These are phyloP conservation scores for Hyphopichia buzzinii DNA, from an alignment of 1,139 yeast genomes.

Conservation along the genomic window DNA sequence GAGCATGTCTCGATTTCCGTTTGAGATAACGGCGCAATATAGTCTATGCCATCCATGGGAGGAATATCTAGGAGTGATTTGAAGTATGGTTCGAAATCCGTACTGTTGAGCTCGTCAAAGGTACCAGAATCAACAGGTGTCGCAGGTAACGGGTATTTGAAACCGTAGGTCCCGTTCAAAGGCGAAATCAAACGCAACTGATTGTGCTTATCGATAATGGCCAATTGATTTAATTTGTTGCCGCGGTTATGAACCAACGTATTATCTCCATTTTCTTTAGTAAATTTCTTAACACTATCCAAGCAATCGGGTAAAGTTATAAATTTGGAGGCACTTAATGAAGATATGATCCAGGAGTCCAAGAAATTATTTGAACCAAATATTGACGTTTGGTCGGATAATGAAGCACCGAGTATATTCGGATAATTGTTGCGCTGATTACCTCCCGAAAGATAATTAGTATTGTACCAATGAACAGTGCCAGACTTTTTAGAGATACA, in stretches of 20 bases:
- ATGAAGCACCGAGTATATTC: conserved; percentile 12
- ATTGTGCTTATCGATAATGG: conserved; percentile 33
- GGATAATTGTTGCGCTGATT: conserved; percentile 29
- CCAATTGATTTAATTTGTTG: conserved; percentile 29
- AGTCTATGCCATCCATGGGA: conserved; percentile 5
- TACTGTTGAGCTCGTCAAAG: not conserved
- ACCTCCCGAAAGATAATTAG: conserved; percentile 35
- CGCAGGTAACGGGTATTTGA: conserved; percentile 46
- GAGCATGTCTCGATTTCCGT: conserved; percentile 66
- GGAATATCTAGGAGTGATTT: not conserved
- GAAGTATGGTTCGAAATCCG: conserved; percentile 7
- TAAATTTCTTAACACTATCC: conserved; percentile 11
- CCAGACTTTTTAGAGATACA: conserved; percentile 57
- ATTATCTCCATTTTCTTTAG: conserved; percentile 6
- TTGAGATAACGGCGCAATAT: conserved; percentile 47
- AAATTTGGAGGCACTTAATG: conserved; percentile 31
- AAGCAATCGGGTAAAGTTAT: conserved; percentile 27
- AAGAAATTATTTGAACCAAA: conserved; percentile 19
- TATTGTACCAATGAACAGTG: conserved; percentile 62
- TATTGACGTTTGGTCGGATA: not conserved
- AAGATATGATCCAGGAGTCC: conserved; percentile 43
- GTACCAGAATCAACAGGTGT: conserved; percentile 11
- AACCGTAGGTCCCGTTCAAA: conserved; percentile 41
- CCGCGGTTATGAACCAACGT: not conserved
- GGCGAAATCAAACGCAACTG: conserved; percentile 43